Percentiles rank a stretch among this genome's conserved stretches.
phyloP scores from a whole-genome alignment of 2,329 filamentous ascomycete species.

The Paracorniculantispora psalliotae region DNA sequence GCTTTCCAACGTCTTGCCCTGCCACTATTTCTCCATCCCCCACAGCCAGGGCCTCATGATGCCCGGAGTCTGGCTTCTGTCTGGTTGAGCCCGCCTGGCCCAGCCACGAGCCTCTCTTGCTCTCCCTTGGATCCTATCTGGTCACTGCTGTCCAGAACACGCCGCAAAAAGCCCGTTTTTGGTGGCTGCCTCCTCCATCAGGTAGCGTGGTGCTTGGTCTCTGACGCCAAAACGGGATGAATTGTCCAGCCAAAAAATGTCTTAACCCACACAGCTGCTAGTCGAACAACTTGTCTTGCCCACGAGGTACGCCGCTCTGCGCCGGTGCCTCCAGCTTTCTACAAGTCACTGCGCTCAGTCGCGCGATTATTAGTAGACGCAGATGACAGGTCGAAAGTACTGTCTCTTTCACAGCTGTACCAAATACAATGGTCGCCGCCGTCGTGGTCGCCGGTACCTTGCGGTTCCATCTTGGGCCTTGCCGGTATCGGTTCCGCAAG shows the following conservation, averaged over 20 bases:
- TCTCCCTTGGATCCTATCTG: conserved; percentile 6
- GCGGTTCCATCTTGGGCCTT: neutral
- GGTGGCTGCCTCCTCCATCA: conserved; percentile 10
- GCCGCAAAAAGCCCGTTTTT: neutral
- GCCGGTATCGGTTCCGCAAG: neutral
- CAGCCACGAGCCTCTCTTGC: conserved; percentile 1
- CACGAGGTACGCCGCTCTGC: neutral
- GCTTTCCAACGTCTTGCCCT: conserved; percentile 1
- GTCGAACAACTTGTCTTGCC: conserved; percentile 1
- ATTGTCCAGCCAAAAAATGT: conserved; percentile 12
- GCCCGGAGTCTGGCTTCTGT: neutral
- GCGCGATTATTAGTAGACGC: conserved; percentile 12
- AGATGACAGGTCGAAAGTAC: conserved; percentile 14
- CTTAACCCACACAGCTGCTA: conserved; percentile 4
- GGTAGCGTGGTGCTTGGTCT: neutral
- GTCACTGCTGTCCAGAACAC: neutral
- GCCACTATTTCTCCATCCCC: neutral
- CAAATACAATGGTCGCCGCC: neutral
- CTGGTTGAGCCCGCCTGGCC: neutral
- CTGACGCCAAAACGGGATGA: conserved; percentile 3
- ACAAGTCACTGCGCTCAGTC: conserved; percentile 8
- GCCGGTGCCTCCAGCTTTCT: neutral
- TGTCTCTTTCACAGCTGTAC: neutral
- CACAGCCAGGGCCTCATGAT: neutral
- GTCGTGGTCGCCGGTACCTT: neutral